These are phyloP conservation scores for Circinella umbellata DNA, from an alignment of 371 early-diverging fungal species.

Conservation along the genomic window DNA sequence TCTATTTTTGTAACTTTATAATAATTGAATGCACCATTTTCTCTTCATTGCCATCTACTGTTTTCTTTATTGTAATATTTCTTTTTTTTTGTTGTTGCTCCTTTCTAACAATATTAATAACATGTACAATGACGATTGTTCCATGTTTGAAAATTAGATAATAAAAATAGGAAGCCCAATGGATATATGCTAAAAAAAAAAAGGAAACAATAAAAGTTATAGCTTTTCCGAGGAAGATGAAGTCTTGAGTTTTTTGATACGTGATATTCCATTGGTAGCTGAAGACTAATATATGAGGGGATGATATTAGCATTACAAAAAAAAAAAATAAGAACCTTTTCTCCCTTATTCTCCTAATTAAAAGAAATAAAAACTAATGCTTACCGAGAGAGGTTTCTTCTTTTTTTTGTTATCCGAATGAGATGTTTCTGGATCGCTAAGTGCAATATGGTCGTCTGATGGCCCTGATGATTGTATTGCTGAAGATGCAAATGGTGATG, in stretches of 20 bases:
- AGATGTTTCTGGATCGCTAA: constrained; percentile 14
- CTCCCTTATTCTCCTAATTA: background rate
- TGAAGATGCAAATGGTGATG: constrained; percentile 14
- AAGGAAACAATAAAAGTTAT: background rate
- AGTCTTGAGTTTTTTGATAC: constrained; percentile 17
- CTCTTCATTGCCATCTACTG: no score
- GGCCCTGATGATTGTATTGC: background rate
- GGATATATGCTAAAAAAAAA: background rate
- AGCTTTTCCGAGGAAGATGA: constrained; percentile 5
- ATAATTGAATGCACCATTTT: no score
- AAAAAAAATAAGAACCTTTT: background rate
- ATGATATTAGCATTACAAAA: background rate
- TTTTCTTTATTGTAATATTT: no score
- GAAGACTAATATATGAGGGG: constrained; percentile 2
- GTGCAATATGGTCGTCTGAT: constrained; percentile 1
- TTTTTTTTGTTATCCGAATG: constrained; percentile 13
- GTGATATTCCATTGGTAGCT: constrained; percentile 13
- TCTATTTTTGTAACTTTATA: no score
- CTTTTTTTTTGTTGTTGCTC: no score
- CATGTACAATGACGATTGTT: no score
- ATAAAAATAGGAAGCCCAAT: background rate
- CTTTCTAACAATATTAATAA: background rate
- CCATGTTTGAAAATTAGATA: no score
- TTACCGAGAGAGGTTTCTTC: constrained; percentile 10
- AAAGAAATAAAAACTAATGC: background rate